These are phyloP conservation scores for Rhodamnia rubescens DNA, from an alignment of 345 rosid genomes.

Conservation along the genomic window DNA sequence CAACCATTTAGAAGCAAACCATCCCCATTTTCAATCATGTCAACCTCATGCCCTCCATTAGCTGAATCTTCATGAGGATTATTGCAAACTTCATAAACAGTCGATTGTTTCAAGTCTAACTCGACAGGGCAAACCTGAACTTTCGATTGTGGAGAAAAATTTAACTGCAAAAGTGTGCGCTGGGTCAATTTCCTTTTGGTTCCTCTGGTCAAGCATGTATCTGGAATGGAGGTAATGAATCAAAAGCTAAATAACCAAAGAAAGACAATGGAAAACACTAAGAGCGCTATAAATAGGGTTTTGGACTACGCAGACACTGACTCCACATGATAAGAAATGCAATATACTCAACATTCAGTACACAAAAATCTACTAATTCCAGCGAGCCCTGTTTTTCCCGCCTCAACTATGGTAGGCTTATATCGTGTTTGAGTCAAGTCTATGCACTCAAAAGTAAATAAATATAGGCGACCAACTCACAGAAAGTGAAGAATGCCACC, in stretches of 20 bases:
- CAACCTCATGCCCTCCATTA: not conserved
- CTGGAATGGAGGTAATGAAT: conserved; percentile 22
- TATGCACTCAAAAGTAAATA: not conserved
- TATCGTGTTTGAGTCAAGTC: not conserved
- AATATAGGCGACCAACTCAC: not conserved
- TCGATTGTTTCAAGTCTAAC: not conserved
- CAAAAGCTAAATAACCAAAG: not conserved
- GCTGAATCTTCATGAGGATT: not conserved
- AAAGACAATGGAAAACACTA: not conserved
- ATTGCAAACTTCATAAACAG: not conserved
- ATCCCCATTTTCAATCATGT: not conserved
- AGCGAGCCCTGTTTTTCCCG: not conserved
- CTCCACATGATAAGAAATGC: not conserved
- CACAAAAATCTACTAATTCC: not conserved
- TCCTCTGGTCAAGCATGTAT: conserved; percentile 40
- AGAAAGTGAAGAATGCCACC: not conserved
- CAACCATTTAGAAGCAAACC: not conserved
- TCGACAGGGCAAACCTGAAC: conserved; percentile 5
- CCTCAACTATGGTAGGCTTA: not conserved
- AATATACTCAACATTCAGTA: not conserved
- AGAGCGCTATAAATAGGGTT: too few relatives aligned
- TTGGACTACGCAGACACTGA: not conserved
- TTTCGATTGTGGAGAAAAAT: conserved; percentile 27
- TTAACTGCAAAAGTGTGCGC: conserved; percentile 62
- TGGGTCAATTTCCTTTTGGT: conserved; percentile 71